Base-by-base conservation (phyloP, 1,284 basidiomycete genomes). In the Boletus hoseneyae region DNA sequence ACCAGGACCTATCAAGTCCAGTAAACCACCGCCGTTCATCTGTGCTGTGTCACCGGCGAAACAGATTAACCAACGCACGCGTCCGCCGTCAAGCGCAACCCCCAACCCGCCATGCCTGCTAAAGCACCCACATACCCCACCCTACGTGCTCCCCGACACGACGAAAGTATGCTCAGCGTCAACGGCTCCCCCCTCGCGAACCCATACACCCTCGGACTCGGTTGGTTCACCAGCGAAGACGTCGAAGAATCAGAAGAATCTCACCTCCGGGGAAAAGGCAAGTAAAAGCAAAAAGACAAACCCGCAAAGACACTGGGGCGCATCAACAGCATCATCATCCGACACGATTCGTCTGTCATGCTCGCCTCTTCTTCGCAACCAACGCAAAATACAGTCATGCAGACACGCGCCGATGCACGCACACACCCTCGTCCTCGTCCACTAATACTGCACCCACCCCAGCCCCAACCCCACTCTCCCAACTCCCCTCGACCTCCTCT, bases 121-220 rank as follows among this genome's bases (percentile, higher is more conserved):
- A 83, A 85, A 50, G 79, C 80, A 15, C 79, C 86, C 7, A 71
- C 73, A 25, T 87, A 80, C 57, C 85, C 85, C 4, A 42, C 59
- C 5, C 54, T 74, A 51, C 75, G 79, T 15, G 63, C 80, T 62
- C 84, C 86, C 8, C 77, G 83, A 43, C 78, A 75, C 57, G 79
- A 87, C 54, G 87, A 90, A 64, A 79, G 72, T 56, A 79, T 90
- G 78, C 74, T 90, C 43, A 87, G 84, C 59, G 67, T 85, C 18
- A 90, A 90, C 52, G 87, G 87, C 4, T 87, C 85, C 1, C 88
- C 87, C 0, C 72, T 90, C 9, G 78, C 83, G 8, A 88, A 89
- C 61, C 87, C 87, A 1, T 83, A 83, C 57, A 73, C 80, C 48
- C 76, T 83, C 48, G 78, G 78, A 12, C 60, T 78, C 38, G 75